These are phyloP conservation scores for Baudoinia panamericana DNA, from an alignment of 495 filamentous ascomycete species.

Conservation along the genomic window DNA sequence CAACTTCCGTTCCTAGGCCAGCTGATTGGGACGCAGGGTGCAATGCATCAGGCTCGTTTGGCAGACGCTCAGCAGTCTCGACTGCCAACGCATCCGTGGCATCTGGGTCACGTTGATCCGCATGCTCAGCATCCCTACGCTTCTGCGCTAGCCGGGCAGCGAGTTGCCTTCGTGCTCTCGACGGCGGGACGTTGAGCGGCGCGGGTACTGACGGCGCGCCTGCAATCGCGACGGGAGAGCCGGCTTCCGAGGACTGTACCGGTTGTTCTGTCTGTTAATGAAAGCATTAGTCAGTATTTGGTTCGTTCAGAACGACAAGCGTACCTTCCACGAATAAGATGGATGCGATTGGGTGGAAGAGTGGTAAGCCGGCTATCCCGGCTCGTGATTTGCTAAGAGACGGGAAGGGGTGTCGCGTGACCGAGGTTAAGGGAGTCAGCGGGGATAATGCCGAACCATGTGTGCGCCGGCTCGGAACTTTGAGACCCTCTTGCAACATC, in stretches of 20 bases:
- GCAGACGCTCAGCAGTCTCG: constrained; percentile 1
- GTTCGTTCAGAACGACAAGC: background rate
- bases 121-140: constrained; percentile 30
- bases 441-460: no score
- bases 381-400: no score
- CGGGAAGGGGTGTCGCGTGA: no score
- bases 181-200: constrained; percentile 66
- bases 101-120: constrained; percentile 12
- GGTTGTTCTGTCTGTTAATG: no score
- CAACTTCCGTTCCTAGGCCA: constrained; percentile 9
- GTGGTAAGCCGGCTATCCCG: no score
- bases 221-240: background rate
- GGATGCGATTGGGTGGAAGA: background rate
- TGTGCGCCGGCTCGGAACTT: no score
- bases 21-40: no score
- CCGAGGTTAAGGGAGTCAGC: no score
- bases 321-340: constrained; percentile 6
- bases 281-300: constrained; percentile 10
- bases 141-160: constrained; percentile 71
- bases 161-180: constrained; percentile 73
- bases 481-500: no score
- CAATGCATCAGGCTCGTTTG: background rate
- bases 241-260: no score
- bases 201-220: constrained; percentile 39
- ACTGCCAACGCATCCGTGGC: constrained; percentile 13